Evolutionary conservation across 371 early-diverging fungal genomes (phyloP).

Genomic region (Mortierella sp.): DNA sequence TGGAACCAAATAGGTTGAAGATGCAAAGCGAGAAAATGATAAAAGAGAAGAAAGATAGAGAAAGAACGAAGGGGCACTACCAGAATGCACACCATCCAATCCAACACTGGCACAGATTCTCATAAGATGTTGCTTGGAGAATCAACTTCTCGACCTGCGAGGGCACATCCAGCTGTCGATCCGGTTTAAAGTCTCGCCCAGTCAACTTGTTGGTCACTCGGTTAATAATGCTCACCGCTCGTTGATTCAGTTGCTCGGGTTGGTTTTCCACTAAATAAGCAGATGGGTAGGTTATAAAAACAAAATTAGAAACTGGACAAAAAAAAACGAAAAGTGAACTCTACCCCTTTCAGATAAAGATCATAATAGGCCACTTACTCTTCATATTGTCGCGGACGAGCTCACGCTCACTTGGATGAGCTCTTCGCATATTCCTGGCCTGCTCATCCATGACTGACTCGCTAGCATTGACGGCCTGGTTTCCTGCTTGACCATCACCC

Average conservation of each 20-base stretch:
- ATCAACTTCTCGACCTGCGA: constrained; percentile 95
- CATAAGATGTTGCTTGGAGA: constrained; percentile 91
- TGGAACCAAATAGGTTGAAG: too few relatives aligned
- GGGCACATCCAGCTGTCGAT: constrained; percentile 82
- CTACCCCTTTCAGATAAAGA: too few relatives aligned
- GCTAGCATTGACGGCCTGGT: constrained; percentile 17
- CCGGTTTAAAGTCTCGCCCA: constrained; percentile 91
- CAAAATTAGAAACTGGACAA: background rate
- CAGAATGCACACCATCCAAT: constrained; percentile 94
- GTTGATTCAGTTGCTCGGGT: constrained; percentile 63
- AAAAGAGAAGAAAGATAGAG: too few relatives aligned
- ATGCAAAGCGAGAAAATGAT: too few relatives aligned
- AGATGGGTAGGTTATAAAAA: background rate
- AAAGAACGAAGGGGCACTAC: constrained; percentile 31
- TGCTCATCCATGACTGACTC: constrained; percentile 49
- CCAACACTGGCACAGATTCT: constrained; percentile 96
- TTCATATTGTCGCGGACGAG: constrained; percentile 45
- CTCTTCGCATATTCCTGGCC: constrained; percentile 42
- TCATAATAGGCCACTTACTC: constrained; percentile 25
- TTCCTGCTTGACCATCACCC: constrained; percentile 42
- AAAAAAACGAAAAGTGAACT: background rate
- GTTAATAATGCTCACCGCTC: constrained; percentile 72
- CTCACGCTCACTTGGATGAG: constrained; percentile 45
- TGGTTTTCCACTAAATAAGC: constrained; percentile 57
- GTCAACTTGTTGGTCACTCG: constrained; percentile 65